phyloP scores from a whole-genome alignment of 371 early-diverging fungal genomes.

The Mortierella sp. region DNA sequence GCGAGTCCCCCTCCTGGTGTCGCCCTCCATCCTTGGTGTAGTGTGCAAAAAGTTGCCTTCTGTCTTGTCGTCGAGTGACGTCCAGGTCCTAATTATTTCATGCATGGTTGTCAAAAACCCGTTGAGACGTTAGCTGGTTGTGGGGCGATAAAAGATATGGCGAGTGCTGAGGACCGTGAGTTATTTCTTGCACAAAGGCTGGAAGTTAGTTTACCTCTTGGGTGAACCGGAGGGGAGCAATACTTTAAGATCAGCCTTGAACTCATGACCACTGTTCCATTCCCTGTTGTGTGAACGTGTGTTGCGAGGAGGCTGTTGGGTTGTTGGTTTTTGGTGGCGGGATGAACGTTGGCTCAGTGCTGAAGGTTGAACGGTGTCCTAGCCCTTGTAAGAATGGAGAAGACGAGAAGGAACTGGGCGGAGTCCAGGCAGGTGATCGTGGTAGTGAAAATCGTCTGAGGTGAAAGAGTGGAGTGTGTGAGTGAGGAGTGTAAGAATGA shows the following conservation, averaged over 20 bases:
- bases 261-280: conserved; percentile 40
- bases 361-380: not conserved
- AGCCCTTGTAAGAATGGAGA: not conserved
- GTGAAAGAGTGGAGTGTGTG: not conserved
- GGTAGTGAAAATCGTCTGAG: not conserved
- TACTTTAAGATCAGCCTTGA: conserved; percentile 40
- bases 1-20: not conserved
- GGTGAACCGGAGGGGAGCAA: conserved; percentile 17
- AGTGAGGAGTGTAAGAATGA: too few species aligned
- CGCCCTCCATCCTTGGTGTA: conserved; percentile 10
- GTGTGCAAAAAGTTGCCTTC: conserved; percentile 6
- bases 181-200: not conserved
- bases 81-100: conserved; percentile 14
- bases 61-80: conserved; percentile 12
- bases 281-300: not conserved
- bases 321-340: not conserved
- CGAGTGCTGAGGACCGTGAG: not conserved
- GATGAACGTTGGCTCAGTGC: not conserved
- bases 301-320: not conserved
- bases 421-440: not conserved
- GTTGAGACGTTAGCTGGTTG: not conserved
- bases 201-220: conserved; percentile 14
- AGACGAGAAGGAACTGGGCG: not conserved
- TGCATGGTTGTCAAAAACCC: not conserved
- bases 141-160: not conserved